A percentile compares a stretch with the other conserved stretches of the same genome.
Evolutionary conservation across 192 early-diverging fungal species (phyloP).

Genomic region (Coemansia aciculifera): DNA sequence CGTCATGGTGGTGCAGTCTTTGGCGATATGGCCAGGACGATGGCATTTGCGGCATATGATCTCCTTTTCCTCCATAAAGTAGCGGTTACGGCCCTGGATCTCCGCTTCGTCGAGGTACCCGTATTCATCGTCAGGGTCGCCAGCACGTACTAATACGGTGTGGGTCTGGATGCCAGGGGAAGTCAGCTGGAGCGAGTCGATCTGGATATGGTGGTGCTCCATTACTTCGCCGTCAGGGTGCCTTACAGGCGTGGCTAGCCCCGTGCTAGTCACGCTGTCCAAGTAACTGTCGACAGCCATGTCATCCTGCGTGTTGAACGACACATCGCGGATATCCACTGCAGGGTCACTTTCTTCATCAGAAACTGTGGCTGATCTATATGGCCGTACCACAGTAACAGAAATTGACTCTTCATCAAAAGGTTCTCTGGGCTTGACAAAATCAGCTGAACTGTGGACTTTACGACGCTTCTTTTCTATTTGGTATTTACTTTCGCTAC

Average conservation of each 20-base stretch:
- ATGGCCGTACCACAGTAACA: slow-evolving; percentile 30
- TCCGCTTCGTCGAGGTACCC: slow-evolving; percentile 52
- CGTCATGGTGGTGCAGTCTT: slow-evolving; percentile 35
- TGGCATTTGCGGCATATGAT: slow-evolving; percentile 41
- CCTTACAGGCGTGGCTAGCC: slow-evolving; percentile 18
- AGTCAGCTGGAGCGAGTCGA: slow-evolving; percentile 23
- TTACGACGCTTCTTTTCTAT: slow-evolving; percentile 18
- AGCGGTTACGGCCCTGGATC: slow-evolving; percentile 51
- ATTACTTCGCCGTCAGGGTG: neutral
- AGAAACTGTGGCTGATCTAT: slow-evolving; percentile 24
- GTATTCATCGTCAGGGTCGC: slow-evolving; percentile 31
- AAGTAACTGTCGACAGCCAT: slow-evolving; percentile 31
- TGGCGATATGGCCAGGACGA: slow-evolving; percentile 40
- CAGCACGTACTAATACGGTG: neutral
- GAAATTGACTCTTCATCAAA: slow-evolving; percentile 15
- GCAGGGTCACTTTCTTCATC: slow-evolving; percentile 12
- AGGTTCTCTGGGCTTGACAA: slow-evolving; percentile 5
- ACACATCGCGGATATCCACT: neutral
- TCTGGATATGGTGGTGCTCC: slow-evolving; percentile 36
- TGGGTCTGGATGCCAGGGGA: slow-evolving; percentile 9
- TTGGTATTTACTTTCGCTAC: slow-evolving; percentile 42
- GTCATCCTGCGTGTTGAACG: slow-evolving; percentile 36
- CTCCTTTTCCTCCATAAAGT: slow-evolving; percentile 55
- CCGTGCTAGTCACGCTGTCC: slow-evolving; percentile 26
- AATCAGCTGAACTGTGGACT: neutral